Percentiles rank a stretch among this genome's conserved stretches.
Conservation (phyloP, 1,139 yeast species). For the Magnusiomyces tetraspermus region DNA sequence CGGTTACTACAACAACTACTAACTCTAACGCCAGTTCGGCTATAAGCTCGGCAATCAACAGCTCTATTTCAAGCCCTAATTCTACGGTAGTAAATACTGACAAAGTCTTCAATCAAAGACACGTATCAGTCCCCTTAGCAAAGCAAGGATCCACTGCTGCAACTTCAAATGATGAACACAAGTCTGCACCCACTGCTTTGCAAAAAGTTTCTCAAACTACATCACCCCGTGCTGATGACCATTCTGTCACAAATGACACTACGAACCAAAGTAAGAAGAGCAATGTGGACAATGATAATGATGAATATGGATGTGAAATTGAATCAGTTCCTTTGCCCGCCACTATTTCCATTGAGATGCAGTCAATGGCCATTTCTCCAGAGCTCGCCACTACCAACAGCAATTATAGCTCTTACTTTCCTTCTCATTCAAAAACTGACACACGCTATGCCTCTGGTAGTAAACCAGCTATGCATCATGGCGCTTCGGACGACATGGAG, state of each 20-base stretch:
- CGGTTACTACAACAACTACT: neutral
- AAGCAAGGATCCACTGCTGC: neutral
- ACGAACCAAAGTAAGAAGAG: too few relatives aligned
- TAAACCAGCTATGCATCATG: neutral
- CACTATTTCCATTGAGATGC: neutral
- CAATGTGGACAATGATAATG: neutral
- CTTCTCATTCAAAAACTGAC: too few relatives aligned
- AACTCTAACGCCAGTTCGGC: neutral
- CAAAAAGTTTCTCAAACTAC: neutral
- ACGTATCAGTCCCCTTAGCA: neutral
- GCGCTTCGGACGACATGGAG: slow-evolving; percentile 2
- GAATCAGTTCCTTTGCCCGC: neutral
- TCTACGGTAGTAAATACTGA: neutral
- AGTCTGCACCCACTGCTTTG: neutral
- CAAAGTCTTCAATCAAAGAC: neutral
- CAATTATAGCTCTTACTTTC: too few relatives aligned
- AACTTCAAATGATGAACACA: neutral
- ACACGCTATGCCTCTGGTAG: too few relatives aligned
- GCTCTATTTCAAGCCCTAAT: neutral
- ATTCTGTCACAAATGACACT: neutral
- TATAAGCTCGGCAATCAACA: neutral
- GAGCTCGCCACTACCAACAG: neutral
- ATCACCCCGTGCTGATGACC: neutral
- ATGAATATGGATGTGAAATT: neutral
- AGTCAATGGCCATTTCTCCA: neutral